Evolutionary conservation across 2,329 filamentous ascomycete genomes (phyloP), one percentile per base, ranked within the genome.

Genomic region (Lasiodiplodia sp.): DNA sequence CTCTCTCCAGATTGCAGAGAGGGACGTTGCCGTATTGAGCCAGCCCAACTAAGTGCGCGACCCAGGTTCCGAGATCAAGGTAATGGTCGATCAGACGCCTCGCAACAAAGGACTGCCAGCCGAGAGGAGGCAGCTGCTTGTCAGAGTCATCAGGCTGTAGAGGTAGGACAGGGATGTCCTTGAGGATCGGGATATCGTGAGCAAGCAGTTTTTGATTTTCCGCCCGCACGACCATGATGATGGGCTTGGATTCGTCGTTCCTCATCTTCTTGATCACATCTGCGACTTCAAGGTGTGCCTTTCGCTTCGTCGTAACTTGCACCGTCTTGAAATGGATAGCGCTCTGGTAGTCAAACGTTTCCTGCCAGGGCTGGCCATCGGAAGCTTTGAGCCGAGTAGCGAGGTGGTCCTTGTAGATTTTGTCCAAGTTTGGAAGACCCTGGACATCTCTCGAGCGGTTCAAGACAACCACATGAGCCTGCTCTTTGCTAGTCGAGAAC

Each of bases 11-110:
- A 74, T 99, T 99, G 81, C 96, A 98, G 8, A 99, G 85, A 1
- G 96, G 96, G 4, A 99, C 89, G 77, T 98, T 93, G 31, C 96
- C 96, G 77, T 98, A 98, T 71, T 93, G 87, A 58, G 96, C 92
- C 67, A 99, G 87, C 57, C 94, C 90, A 31, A 93, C 91, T 21
- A 99, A 85, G 80, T 99, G 94, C 51, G 93, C 83, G 55, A 99
- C 88, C 95, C 96, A 99, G 0, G 92, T 90, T 1, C 94, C 93
- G n/a, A 99, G 87, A 68, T 93, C 93, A 16, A 99, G 87, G 77
- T 97, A 99, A 75, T 97, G 93, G 34, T 90, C 90, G 10, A 98
- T 91, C 11, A 98, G 83, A 31, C 95, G 89, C 74, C 93, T 93
- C 2, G 94, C 93, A 69, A 96, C 90, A 69, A 97, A 94, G 0